Evolutionary conservation across 2,329 filamentous ascomycete species (phyloP).

Genomic region (Corynespora cassiicola): DNA sequence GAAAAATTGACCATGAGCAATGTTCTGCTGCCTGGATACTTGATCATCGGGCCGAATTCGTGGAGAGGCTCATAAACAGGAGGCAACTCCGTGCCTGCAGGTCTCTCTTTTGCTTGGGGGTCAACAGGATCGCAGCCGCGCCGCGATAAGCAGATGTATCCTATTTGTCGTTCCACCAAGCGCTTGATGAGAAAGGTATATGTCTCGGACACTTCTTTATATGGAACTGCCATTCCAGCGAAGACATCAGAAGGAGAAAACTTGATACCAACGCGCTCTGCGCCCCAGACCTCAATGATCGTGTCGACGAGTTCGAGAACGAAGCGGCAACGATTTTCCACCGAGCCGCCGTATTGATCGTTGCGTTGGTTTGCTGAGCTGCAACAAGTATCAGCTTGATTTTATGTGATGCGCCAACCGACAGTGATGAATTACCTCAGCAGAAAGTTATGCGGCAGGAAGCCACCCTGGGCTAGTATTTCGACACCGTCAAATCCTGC

Average conservation of each 20-base stretch:
- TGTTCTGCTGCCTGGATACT: conserved; percentile 30
- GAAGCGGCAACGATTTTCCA: conserved; percentile 39
- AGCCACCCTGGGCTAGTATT: conserved; percentile 20
- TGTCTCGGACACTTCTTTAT: conserved; percentile 10
- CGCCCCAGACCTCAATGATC: conserved; percentile 27
- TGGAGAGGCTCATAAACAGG: conserved; percentile 20
- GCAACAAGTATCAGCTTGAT: background rate
- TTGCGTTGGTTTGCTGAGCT: conserved; percentile 31
- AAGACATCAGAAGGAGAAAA: conserved; percentile 33
- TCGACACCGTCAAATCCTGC: conserved; percentile 18
- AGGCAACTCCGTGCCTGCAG: conserved; percentile 14
- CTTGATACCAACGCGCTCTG: conserved; percentile 27
- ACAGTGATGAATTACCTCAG: conserved; percentile 4
- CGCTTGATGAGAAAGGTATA: conserved; percentile 13
- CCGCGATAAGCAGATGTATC: conserved; percentile 10
- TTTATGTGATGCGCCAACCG: too few relatives aligned
- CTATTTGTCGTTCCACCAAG: conserved; percentile 5
- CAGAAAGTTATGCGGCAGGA: conserved; percentile 19
- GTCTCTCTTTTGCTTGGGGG: conserved; percentile 1
- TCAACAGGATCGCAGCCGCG: conserved; percentile 7
- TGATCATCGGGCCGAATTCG: conserved; percentile 29
- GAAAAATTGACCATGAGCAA: conserved; percentile 32
- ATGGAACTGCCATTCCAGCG: conserved; percentile 8
- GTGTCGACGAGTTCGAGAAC: conserved; percentile 38
- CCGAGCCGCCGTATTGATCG: conserved; percentile 39